A percentile compares a stretch with the other conserved stretches of the same genome.
phyloP scores from a whole-genome alignment of 73 alveolate species.

The Uronychia binucleata region DNA sequence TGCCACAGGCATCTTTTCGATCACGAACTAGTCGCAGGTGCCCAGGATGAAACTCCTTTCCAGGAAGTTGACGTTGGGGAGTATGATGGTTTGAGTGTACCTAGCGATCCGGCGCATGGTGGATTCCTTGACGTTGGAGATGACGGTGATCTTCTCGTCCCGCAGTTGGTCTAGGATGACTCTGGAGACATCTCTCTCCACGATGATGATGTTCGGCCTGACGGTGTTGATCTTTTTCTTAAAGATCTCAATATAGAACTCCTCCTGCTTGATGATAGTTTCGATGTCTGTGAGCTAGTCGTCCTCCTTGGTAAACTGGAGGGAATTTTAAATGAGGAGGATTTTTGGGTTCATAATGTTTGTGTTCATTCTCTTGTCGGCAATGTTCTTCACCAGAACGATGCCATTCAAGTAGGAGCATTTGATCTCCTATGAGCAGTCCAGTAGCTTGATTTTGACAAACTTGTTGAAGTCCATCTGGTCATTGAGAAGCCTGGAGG shows the following conservation, averaged over 20 bases:
- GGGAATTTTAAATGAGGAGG: slow-evolving; percentile 50
- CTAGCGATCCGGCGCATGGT: slow-evolving; percentile 33
- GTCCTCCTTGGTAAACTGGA: slow-evolving; percentile 48
- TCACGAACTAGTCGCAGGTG: slow-evolving; percentile 9
- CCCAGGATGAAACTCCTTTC: slow-evolving; percentile 18
- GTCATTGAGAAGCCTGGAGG: slow-evolving; percentile 74
- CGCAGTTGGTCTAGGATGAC: slow-evolving; percentile 51
- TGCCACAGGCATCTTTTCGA: neutral
- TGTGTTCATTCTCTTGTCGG: slow-evolving; percentile 70
- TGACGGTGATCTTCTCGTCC: slow-evolving; percentile 59
- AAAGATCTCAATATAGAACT: slow-evolving; percentile 57
- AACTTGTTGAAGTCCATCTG: slow-evolving; percentile 76
- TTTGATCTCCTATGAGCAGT: slow-evolving; percentile 39
- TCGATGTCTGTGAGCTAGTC: slow-evolving; percentile 48
- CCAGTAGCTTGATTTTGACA: slow-evolving; percentile 75
- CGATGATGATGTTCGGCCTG: slow-evolving; percentile 78
- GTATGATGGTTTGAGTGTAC: slow-evolving; percentile 23
- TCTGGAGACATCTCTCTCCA: slow-evolving; percentile 72
- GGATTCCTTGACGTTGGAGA: slow-evolving; percentile 41
- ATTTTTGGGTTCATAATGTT: slow-evolving; percentile 73
- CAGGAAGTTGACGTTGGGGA: slow-evolving; percentile 21
- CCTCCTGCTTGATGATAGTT: slow-evolving; percentile 55
- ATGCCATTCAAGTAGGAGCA: slow-evolving; percentile 66
- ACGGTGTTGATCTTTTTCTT: slow-evolving; percentile 57
- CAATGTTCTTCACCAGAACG: slow-evolving; percentile 70